Base-by-base conservation (phyloP, 75 land plant species). In the Ceratopteris richardii region DNA sequence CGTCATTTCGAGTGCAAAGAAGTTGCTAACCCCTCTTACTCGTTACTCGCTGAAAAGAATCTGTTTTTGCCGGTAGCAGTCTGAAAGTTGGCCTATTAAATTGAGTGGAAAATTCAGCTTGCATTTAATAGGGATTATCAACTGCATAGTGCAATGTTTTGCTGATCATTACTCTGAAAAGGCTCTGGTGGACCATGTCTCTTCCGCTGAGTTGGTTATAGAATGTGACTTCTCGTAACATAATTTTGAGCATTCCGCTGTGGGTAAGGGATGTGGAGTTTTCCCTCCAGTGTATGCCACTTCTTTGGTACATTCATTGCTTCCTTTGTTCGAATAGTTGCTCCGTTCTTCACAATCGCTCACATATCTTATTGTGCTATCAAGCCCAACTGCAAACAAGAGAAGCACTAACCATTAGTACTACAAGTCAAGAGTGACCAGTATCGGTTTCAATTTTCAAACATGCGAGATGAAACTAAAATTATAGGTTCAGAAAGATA, bases 41-140 rank as follows among this genome's bases (percentile, higher is more conserved):
- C 57, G 58, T 26, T 57, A 29, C 65, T 4, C 25, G 41, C 52
- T 20, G 69, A 31, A 47, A 65, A 48, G 18, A 13, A 9, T 65
- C 67, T 3, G 48, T n/a, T n/a, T n/a, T n/a, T n/a, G n/a, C n/a
- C n/a, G n/a, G 29, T 13, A 86, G 24, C 10, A 86, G 80, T 21
- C 71, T 62, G 64, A 86, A 86, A 57, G 70, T 73, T 62, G 89
- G 89, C 78, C 89, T 86, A 61, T 36, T 29, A 63, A 39, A 60
- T 33, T 24, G 18, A 64, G 51, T 21, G 36, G 23, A 17, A 3
- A 41, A 1, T 44, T 59, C 19, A 14, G 62, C 46, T 1, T 23
- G 17, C 42, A 42, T 1, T n/a, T 16, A 51, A 21, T 28, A n/a
- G n/a, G n/a, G n/a, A n/a, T 21, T 29, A 29, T 29, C 28, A n/a